A percentile compares a stretch with the other conserved stretches of the same genome.
phyloP scores from a whole-genome alignment of 192 early-diverging fungal species.

The Spizellomyces sp. region DNA sequence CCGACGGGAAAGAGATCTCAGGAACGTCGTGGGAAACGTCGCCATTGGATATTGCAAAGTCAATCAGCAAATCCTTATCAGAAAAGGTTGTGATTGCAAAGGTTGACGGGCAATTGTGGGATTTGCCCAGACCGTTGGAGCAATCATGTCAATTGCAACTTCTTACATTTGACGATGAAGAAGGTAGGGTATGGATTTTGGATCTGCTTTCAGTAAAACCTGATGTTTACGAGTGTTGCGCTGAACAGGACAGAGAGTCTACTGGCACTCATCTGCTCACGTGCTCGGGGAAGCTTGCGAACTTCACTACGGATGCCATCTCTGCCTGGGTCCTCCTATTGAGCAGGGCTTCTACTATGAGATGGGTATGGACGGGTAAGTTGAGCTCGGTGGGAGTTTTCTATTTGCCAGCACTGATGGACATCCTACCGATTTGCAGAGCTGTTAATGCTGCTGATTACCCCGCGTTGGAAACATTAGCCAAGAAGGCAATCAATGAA shows the following conservation, averaged over 20 bases:
- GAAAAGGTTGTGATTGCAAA: conserved; percentile 94
- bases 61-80: conserved; percentile 86
- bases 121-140: conserved; percentile 88
- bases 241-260: conserved; percentile 75
- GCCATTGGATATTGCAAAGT: conserved; percentile 87
- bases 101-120: conserved; percentile 86
- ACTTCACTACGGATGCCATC: conserved; percentile 94
- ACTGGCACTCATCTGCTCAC: conserved; percentile 99
- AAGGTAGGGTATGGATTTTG: conserved; percentile 54
- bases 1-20: conserved; percentile 79
- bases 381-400: background rate
- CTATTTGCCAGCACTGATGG: background rate
- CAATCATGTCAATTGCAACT: conserved; percentile 78
- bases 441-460: conserved; percentile 84
- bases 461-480: conserved; percentile 81
- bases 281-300: conserved; percentile 97
- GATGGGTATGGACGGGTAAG: conserved; percentile 78
- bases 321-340: conserved; percentile 95
- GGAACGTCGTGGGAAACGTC: conserved; percentile 94
- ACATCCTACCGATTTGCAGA: conserved; percentile 31
- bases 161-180: conserved; percentile 91
- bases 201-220: background rate
- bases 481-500: conserved; percentile 87
- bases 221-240: background rate
- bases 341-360: conserved; percentile 98